Conservation (phyloP, 352 stramenopile species). For the Globisporangium ultimum region DNA sequence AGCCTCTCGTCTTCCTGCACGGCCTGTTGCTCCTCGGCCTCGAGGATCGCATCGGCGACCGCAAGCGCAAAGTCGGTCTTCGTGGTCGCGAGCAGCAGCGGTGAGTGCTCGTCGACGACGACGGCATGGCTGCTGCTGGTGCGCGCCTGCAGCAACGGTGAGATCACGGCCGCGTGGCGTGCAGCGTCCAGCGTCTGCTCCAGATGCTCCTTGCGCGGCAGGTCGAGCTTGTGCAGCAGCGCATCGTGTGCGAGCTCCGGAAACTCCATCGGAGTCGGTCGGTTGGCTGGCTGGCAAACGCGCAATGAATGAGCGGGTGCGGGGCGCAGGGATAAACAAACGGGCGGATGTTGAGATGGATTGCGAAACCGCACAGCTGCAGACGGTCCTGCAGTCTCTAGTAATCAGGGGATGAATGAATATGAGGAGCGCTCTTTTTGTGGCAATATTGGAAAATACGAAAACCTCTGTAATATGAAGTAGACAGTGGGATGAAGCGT, state of each 20-base stretch:
- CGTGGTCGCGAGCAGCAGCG: constrained; percentile 17
- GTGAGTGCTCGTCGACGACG: constrained; percentile 17
- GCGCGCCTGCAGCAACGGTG: neutral
- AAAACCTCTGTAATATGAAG: no score
- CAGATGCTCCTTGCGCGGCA: constrained; percentile 24
- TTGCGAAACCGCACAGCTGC: no score
- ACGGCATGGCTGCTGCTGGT: constrained; percentile 10
- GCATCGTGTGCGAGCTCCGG: constrained; percentile 21
- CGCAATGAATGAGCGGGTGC: neutral
- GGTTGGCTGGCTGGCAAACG: no score
- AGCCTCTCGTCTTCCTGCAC: constrained; percentile 21
- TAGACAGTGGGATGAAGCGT: no score
- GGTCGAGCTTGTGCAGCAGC: constrained; percentile 29
- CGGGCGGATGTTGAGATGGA: no score
- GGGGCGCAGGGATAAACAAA: neutral
- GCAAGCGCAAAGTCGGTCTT: constrained; percentile 9
- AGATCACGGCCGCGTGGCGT: constrained; percentile 11
- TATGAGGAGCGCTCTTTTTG: no score
- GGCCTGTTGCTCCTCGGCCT: constrained; percentile 22
- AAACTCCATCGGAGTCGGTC: constrained; percentile 22
- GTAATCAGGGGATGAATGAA: no score
- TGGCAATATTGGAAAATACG: neutral
- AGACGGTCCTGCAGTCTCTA: no score
- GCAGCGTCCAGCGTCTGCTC: constrained; percentile 17
- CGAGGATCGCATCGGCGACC: constrained; percentile 21